phyloP scores from a whole-genome alignment of 768 basidiomycete genomes.

The Porpolomopsis calyptriformis region DNA sequence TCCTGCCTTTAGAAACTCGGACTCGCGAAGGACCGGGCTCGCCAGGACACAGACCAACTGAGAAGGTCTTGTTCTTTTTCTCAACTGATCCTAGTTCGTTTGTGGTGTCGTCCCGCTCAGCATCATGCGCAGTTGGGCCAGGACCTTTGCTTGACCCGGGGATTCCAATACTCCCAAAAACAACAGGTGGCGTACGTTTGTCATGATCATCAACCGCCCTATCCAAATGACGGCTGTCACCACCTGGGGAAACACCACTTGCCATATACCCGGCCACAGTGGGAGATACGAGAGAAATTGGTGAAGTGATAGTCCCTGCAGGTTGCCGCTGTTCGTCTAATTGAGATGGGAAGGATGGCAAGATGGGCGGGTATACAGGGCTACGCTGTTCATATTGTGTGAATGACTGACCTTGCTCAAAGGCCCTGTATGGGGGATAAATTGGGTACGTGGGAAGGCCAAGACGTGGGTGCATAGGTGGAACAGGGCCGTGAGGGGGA shows the following conservation, averaged over 20 bases:
- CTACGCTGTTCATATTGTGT: background rate
- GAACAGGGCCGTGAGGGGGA: background rate
- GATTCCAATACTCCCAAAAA: constrained; percentile 6
- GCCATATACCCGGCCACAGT: background rate
- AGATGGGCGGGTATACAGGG: background rate
- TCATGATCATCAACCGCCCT: background rate
- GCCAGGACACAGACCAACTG: constrained; percentile 31
- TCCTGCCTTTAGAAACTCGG: constrained; percentile 21
- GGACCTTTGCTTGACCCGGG: constrained; percentile 2
- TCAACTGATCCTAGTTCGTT: constrained; percentile 6
- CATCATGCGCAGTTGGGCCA: background rate
- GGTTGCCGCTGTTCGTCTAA: background rate
- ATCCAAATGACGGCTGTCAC: background rate
- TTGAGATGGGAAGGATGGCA: background rate
- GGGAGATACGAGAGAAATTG: background rate
- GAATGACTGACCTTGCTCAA: background rate
- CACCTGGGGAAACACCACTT: background rate
- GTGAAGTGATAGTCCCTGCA: background rate
- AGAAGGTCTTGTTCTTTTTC: constrained; percentile 26
- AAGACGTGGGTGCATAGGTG: background rate
- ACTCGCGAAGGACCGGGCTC: constrained; percentile 21
- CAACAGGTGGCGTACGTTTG: background rate
- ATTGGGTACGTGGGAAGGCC: background rate
- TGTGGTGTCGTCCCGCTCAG: background rate
- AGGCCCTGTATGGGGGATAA: background rate